These are phyloP conservation scores for Cryptosporidium tyzzeri DNA, from an alignment of 169 alveolate genomes.

Conservation along the genomic window DNA sequence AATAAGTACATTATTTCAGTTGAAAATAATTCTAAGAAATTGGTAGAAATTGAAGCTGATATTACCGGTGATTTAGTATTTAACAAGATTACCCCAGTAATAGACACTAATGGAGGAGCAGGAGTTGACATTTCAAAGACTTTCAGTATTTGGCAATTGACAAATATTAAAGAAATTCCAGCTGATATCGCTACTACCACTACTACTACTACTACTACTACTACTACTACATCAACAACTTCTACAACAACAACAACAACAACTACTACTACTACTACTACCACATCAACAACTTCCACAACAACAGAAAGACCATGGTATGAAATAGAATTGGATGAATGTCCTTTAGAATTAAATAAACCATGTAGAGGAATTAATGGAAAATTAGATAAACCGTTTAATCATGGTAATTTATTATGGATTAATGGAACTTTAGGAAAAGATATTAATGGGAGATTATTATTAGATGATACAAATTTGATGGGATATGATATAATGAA, in stretches of 20 bases:
- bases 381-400: not conserved
- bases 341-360: not conserved
- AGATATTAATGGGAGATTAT: not conserved
- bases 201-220: not conserved
- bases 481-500: slow-evolving; percentile 12
- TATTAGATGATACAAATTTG: not conserved
- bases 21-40: slow-evolving; percentile 30
- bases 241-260: too few relatives aligned
- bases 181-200: not conserved
- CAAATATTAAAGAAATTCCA: not conserved
- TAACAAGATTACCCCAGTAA: too few relatives aligned
- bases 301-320: not conserved
- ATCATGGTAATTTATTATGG: not conserved
- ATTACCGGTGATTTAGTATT: not conserved
- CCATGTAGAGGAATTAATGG: slow-evolving; percentile 55
- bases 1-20: slow-evolving; percentile 39
- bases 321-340: not conserved
- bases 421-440: not conserved
- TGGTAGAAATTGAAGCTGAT: not conserved
- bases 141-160: not conserved
- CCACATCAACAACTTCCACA: slow-evolving; percentile 18
- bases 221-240: not conserved
- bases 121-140: not conserved
- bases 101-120: not conserved
- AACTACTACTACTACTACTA: slow-evolving; percentile 62